A percentile compares a stretch with the other conserved stretches of the same genome.
These are phyloP conservation scores for Adansonia digitata DNA, from an alignment of 345 rosid species.

Conservation along the genomic window DNA sequence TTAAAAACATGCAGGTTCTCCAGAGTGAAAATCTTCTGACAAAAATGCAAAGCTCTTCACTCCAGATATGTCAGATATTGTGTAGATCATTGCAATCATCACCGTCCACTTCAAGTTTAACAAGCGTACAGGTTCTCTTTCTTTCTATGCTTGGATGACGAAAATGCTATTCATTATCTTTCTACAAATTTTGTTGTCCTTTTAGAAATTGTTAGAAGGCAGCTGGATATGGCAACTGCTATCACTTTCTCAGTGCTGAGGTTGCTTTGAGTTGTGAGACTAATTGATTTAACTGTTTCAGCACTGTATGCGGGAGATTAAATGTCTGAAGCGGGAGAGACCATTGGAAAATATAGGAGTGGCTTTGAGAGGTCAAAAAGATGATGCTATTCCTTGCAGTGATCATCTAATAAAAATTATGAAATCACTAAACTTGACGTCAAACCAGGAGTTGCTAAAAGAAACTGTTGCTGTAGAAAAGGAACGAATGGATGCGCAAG, in stretches of 20 bases:
- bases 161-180: conserved; percentile 6
- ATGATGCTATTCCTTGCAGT: conserved; percentile 41
- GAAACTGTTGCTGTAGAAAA: conserved; percentile 82
- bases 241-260: conserved; percentile 5
- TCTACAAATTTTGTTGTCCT: neutral
- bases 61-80: conserved; percentile 56
- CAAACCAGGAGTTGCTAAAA: conserved; percentile 64
- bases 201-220: neutral
- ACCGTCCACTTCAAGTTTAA: conserved; percentile 37
- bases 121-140: conserved; percentile 50
- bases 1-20: conserved; percentile 39
- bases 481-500: conserved; percentile 47
- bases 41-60: conserved; percentile 55
- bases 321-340: conserved; percentile 43
- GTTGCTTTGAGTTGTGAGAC: conserved; percentile 15
- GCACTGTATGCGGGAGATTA: conserved; percentile 63
- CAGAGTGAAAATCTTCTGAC: conserved; percentile 46
- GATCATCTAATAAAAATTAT: conserved; percentile 45
- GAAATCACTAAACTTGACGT: conserved; percentile 51
- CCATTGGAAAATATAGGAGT: conserved; percentile 41
- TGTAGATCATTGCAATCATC: conserved; percentile 42
- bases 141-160: conserved; percentile 2
- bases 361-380: conserved; percentile 43
- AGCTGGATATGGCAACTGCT: conserved; percentile 8
- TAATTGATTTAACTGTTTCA: conserved; percentile 33